Evolutionary conservation across 2,329 filamentous ascomycete species (phyloP), one percentile per base, ranked within the genome.

Genomic region (Myriangium duriaei): DNA sequence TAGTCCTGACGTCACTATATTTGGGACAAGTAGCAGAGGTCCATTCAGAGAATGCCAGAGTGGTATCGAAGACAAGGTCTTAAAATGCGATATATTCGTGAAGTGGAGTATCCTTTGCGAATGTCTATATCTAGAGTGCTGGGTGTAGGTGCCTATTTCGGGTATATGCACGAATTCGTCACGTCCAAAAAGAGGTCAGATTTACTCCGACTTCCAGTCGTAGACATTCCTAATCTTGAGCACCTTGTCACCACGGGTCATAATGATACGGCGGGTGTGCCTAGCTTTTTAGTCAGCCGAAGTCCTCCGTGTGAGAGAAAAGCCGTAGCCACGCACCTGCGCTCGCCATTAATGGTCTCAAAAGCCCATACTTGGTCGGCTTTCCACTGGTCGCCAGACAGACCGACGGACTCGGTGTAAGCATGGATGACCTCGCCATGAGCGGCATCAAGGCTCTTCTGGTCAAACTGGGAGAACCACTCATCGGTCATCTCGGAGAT

Each of bases 381-480:
- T 18, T 58, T 68, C 74, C 74, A 79, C 16, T 16, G 59, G 59
- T 45, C 53, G 51, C 36, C 36, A 2, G 17, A 4, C 36, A 39
- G n/a, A 28, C 34, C 61, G 30, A 61, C 43, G 48, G 66, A 74
- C 37, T 59, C 57, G 14, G 67, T 71, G 42, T 52, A 65, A 44
- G 58, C 67, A 53, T 75, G 61, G 16, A 76, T 44, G 41, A 64
- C 58, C 9, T 52, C 47, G 16, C 48, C 49, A 18, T 57, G 58
- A 36, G 56, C 55, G 44, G 68, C 65, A 7, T 56, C 60, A 2
- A 67, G 63, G 18, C 41, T 47, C 44, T 72, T 75, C 36, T 69
- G 64, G 11, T 74, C 50, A 70, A 79, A 86, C 18, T 71, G 72
- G 34, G 66, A 58, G 38, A 78, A 64, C 40, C 61, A 73, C 4